Percentiles rank a stretch among this genome's conserved stretches.
Evolutionary conservation across 1,284 basidiomycete species (phyloP).

Genomic region (Takashimella tepidaria): DNA sequence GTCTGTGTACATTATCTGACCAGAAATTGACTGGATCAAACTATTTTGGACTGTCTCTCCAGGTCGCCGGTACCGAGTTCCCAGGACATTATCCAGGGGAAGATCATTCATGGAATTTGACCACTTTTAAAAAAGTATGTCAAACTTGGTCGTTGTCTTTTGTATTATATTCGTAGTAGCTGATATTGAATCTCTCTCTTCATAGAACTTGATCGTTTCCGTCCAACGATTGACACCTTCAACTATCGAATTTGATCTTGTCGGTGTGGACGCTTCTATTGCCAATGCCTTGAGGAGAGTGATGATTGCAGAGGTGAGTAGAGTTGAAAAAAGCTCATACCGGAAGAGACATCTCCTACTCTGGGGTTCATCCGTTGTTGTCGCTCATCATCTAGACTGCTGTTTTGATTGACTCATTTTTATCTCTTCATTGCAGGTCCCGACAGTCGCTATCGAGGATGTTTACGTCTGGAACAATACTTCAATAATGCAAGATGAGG

Average conservation of each 20-base stretch:
- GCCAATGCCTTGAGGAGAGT: slow-evolving; percentile 92
- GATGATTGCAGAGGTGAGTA: slow-evolving; percentile 81
- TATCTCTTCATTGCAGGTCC: no score
- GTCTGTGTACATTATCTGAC: no score
- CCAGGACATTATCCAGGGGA: slow-evolving; percentile 60
- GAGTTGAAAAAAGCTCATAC: neutral
- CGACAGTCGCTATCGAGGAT: slow-evolving; percentile 86
- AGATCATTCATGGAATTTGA: slow-evolving; percentile 75
- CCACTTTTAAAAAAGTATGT: slow-evolving; percentile 68
- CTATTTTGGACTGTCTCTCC: neutral
- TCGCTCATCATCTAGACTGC: no score
- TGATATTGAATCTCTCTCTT: no score
- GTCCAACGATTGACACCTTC: slow-evolving; percentile 72
- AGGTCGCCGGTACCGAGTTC: slow-evolving; percentile 19
- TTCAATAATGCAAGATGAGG: slow-evolving; percentile 88
- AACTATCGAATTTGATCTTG: slow-evolving; percentile 87
- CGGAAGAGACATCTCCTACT: no score
- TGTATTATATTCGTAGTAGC: neutral
- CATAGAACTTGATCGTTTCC: slow-evolving; percentile 65
- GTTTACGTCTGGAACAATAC: slow-evolving; percentile 97
- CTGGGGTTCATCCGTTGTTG: no score
- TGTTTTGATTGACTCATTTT: no score
- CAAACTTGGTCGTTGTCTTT: neutral
- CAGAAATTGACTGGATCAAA: no score
- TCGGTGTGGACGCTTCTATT: slow-evolving; percentile 93